Conservation (phyloP, 2,329 filamentous ascomycete genomes). For the Geoglossum cookeanum region DNA sequence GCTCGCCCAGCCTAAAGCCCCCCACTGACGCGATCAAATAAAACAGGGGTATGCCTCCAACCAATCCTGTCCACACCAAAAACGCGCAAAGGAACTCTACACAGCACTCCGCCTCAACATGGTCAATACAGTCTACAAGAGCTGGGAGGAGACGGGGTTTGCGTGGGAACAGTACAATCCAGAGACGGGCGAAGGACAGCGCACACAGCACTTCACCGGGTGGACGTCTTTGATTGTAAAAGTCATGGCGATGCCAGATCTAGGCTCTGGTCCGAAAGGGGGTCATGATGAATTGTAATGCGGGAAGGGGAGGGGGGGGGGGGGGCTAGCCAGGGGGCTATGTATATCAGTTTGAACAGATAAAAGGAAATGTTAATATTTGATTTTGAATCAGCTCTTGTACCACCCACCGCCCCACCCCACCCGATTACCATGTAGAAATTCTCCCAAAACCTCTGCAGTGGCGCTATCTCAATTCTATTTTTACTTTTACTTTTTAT, state of each 20-base stretch:
- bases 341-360: too few relatives aligned
- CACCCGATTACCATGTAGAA: too few relatives aligned
- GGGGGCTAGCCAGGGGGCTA: too few relatives aligned
- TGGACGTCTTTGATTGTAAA: conserved; percentile 98
- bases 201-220: conserved; percentile 93
- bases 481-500: too few relatives aligned
- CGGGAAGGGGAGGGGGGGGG: too few relatives aligned
- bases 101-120: conserved; percentile 60
- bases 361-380: too few relatives aligned
- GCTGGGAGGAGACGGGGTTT: conserved; percentile 83
- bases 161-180: conserved; percentile 98
- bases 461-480: too few relatives aligned
- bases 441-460: too few relatives aligned
- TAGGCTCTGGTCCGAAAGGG: conserved; percentile 19
- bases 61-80: conserved; percentile 43
- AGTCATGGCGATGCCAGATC: conserved; percentile 84
- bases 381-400: too few relatives aligned
- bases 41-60: conserved; percentile 25
- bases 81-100: conserved; percentile 55
- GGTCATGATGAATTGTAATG: conserved; percentile 30
- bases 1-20: not conserved
- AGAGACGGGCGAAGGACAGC: conserved; percentile 78
- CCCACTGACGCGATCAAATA: not conserved
- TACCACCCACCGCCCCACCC: too few relatives aligned
- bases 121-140: conserved; percentile 70